Evolutionary conservation across 805 yeast species (phyloP).

Genomic region (Ogataea nonfermentans): DNA sequence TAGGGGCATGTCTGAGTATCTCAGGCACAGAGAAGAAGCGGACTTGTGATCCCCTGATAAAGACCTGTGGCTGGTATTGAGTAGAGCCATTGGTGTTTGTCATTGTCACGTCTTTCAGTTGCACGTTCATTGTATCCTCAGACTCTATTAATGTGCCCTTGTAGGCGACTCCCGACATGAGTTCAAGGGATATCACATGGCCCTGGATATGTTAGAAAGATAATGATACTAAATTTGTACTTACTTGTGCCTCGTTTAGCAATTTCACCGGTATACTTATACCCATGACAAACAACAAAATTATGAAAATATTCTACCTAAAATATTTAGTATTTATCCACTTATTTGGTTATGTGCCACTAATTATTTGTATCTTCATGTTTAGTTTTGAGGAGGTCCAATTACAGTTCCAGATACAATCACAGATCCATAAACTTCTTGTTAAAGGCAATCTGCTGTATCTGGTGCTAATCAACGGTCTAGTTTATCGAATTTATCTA

Average conservation of each 20-base stretch:
- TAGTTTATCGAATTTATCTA: conserved; percentile 62
- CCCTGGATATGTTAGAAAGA: conserved; percentile 47
- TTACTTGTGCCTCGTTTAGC: conserved; percentile 72
- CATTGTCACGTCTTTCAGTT: conserved; percentile 74
- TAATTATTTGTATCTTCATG: conserved; percentile 8
- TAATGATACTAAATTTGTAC: conserved; percentile 12
- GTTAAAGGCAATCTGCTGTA: conserved; percentile 57
- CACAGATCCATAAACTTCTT: conserved; percentile 45
- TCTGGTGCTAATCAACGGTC: conserved; percentile 50
- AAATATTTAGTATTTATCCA: not conserved
- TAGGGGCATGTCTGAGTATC: conserved; percentile 82
- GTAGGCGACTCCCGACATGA: conserved; percentile 81
- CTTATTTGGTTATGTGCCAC: conserved; percentile 10
- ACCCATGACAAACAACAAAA: conserved; percentile 40
- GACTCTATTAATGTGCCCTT: conserved; percentile 81
- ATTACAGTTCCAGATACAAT: conserved; percentile 31
- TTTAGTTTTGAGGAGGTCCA: conserved; percentile 34
- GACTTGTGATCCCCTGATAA: conserved; percentile 88
- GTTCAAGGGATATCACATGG: conserved; percentile 78
- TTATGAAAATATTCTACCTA: not conserved
- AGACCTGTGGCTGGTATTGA: conserved; percentile 76
- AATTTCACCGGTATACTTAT: conserved; percentile 83
- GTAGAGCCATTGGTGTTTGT: conserved; percentile 76
- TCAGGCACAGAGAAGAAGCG: conserved; percentile 87
- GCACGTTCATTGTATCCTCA: conserved; percentile 94